phyloP scores from a whole-genome alignment of 2,329 filamentous ascomycete genomes.

The Botrytis tulipae region DNA sequence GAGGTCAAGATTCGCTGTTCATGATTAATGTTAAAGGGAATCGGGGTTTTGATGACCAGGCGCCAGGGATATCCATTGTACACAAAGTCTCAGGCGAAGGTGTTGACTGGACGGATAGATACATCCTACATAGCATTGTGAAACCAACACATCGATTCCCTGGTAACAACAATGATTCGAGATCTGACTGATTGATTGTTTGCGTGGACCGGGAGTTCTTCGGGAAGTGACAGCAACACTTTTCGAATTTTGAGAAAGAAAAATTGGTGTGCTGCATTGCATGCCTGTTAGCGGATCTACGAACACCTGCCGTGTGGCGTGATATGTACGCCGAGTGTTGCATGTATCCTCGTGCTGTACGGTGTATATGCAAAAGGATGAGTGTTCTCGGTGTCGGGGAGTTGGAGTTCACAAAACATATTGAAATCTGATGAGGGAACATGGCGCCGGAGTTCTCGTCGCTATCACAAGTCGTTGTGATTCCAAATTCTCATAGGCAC shows the following conservation, averaged over 20 bases:
- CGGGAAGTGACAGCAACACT: background rate
- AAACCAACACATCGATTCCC: conserved; percentile 1
- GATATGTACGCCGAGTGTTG: conserved; percentile 14
- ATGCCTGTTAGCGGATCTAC: conserved; percentile 10
- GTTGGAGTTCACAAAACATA: background rate
- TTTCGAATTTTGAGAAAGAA: background rate
- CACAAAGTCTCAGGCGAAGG: background rate
- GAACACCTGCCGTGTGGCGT: conserved; percentile 7
- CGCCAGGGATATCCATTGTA: background rate
- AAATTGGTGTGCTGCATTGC: background rate
- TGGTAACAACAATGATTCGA: background rate
- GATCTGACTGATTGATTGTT: background rate
- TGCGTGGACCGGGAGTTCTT: background rate
- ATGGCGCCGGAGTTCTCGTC: background rate
- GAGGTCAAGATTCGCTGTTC: background rate
- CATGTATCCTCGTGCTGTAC: conserved; percentile 8
- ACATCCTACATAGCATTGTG: background rate
- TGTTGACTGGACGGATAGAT: conserved; percentile 11
- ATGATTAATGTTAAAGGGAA: background rate
- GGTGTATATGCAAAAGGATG: background rate
- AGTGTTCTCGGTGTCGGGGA: background rate
- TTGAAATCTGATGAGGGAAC: background rate
- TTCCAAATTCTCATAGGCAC: background rate
- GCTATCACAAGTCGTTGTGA: background rate
- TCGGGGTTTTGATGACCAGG: background rate